Evolutionary conservation across 2,329 filamentous ascomycete species (phyloP), one percentile per base, ranked within the genome.

Genomic region (Colletotrichum melonis): DNA sequence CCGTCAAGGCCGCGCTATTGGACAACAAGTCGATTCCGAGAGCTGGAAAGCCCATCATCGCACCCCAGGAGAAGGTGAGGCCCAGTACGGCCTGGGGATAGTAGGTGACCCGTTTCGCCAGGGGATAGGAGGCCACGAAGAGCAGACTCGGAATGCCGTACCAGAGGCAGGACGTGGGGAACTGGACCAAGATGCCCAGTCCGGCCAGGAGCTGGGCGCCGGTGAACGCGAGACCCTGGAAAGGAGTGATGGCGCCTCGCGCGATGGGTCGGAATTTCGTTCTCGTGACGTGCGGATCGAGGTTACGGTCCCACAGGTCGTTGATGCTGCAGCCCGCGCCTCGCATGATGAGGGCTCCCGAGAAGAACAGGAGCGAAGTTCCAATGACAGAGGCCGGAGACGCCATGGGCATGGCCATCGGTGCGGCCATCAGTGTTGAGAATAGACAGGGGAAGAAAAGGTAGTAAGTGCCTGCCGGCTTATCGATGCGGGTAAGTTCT

Each of bases 251-350:
- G 65, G 95, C 95, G 42, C 93, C 89, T 14, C 95, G 90, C 1
- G 95, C 94, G 74, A 98, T 93, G 3, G 95, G 95, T 19, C 95
- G 92, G 38, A 94, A 86, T 16, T 92, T 90, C 6, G 94, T 97
- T 60, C 95, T 90, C 1, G 89, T 84, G 16, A 97, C 95, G 75
- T 95, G 90, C 7, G 93, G 92, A 82, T 98, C 95, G 19, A 97
- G 91, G 77, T 97, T 93, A 67, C 94, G 91, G 82, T 97, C 95
- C 93, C 94, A 95, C 63, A 97, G 90, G 80, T 98, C 95, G 80
- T 97, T 97, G 84, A 97, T 95, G 22, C 93, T 93, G 82, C 95
- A 97, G 64, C 94, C 94, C 24, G 94, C 94, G 62, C 95, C 93
- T 74, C 95, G 93, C 93, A 97, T 97, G 76, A 97, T 89, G 57